Conservation (phyloP, 129 eudicot genomes). For the Helianthus tuberosus region DNA sequence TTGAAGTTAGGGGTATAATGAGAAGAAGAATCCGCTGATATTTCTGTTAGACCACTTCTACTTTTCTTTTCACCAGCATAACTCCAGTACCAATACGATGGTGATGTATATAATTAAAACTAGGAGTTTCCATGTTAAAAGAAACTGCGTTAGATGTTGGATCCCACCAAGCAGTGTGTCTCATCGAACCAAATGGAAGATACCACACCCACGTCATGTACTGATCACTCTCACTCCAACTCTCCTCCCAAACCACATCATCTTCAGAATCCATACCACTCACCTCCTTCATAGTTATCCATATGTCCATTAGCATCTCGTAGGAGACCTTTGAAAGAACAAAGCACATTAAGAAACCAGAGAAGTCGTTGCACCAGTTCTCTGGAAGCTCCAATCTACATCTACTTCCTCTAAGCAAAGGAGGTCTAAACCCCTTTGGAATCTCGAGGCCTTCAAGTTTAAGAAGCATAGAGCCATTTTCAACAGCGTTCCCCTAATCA, state of each 20-base stretch:
- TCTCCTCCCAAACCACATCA: neutral
- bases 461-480: neutral
- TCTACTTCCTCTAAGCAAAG: neutral
- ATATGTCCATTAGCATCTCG: too few relatives aligned
- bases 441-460: neutral
- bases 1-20: neutral
- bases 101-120: neutral
- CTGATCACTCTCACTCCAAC: neutral
- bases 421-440: neutral
- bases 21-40: neutral
- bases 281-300: neutral
- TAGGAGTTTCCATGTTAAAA: neutral
- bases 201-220: neutral
- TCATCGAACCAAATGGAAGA: neutral
- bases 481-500: neutral
- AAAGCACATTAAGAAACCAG: neutral
- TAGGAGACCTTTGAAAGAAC: too few relatives aligned
- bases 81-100: too few relatives aligned
- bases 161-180: neutral
- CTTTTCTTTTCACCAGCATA: too few relatives aligned
- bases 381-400: neutral
- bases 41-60: neutral
- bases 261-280: neutral
- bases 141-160: neutral
- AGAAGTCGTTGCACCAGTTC: neutral